Conservation (phyloP, 129 eudicot species). For the Oenanthe sinensis region DNA sequence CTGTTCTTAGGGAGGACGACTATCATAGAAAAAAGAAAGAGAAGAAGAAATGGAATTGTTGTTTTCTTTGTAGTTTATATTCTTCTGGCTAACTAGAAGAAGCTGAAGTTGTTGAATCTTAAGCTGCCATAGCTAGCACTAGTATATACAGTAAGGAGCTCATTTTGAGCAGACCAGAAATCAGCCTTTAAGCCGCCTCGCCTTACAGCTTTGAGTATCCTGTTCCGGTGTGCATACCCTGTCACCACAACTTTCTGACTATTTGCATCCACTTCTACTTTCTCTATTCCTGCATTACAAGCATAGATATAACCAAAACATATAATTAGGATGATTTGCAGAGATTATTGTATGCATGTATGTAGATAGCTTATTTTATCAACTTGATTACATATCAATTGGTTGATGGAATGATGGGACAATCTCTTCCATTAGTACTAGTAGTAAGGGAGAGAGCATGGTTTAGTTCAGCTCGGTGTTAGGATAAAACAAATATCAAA, state of each 20-base stretch:
- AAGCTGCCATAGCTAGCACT: conserved; percentile 14
- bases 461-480: no score
- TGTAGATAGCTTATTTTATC: background rate
- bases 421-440: background rate
- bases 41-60: background rate
- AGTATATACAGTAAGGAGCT: conserved; percentile 30
- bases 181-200: conserved; percentile 36
- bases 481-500: no score
- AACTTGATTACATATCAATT: background rate
- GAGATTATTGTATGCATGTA: background rate
- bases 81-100: conserved; percentile 1
- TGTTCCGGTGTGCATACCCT: conserved; percentile 35
- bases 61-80: background rate
- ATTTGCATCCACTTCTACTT: conserved; percentile 32
- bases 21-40: background rate
- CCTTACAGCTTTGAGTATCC: conserved; percentile 33
- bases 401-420: background rate
- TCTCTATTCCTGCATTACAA: conserved; percentile 28
- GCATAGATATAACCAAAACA: background rate
- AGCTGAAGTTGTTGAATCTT: conserved; percentile 27
- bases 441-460: background rate
- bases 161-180: conserved; percentile 39
- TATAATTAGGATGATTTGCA: background rate
- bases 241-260: conserved; percentile 35
- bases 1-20: background rate